Percentiles rank a stretch among this genome's conserved stretches.
These are phyloP conservation scores for Ceratocystis papillata DNA, from an alignment of 2,329 filamentous ascomycete species.

Conservation along the genomic window DNA sequence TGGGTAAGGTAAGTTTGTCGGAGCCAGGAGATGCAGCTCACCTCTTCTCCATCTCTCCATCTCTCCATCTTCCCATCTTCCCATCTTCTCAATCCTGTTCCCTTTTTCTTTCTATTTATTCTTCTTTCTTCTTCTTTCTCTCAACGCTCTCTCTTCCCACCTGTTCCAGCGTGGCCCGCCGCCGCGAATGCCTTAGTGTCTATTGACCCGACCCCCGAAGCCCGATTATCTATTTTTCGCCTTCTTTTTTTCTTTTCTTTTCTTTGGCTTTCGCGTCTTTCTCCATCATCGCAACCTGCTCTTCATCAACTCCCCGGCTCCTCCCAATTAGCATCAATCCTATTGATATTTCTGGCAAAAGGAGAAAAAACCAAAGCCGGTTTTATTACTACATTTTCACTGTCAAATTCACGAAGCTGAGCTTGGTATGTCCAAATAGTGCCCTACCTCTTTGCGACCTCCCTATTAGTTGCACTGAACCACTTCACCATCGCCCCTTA, in stretches of 20 bases:
- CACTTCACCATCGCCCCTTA: not conserved
- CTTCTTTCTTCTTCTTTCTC: slow-evolving; percentile 25
- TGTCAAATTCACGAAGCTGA: not conserved
- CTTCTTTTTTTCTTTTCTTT: slow-evolving; percentile 21
- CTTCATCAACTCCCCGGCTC: too few relatives aligned
- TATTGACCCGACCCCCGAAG: slow-evolving; percentile 1
- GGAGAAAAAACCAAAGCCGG: too few relatives aligned
- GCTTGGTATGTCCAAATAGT: not conserved
- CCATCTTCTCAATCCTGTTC: slow-evolving; percentile 26
- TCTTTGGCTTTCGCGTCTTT: slow-evolving; percentile 16
- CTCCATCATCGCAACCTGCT: slow-evolving; percentile 2
- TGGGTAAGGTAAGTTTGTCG: slow-evolving; percentile 26
- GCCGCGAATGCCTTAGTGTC: slow-evolving; percentile 19
- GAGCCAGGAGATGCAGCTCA: slow-evolving; percentile 25
- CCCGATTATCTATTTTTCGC: slow-evolving; percentile 15
- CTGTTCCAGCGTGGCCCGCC: slow-evolving; percentile 19
- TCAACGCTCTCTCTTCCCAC: slow-evolving; percentile 10
- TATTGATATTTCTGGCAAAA: too few relatives aligned
- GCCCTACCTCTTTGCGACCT: not conserved
- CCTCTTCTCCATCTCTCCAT: slow-evolving; percentile 16
- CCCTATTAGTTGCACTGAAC: not conserved
- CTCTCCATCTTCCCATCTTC: slow-evolving; percentile 24
- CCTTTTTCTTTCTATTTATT: slow-evolving; percentile 25
- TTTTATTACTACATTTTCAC: not conserved
- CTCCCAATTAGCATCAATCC: too few relatives aligned